Percentiles rank a stretch among this genome's conserved stretches.
Evolutionary conservation across 805 yeast genomes (phyloP).

Genomic region (Ascoidea rubescens): DNA sequence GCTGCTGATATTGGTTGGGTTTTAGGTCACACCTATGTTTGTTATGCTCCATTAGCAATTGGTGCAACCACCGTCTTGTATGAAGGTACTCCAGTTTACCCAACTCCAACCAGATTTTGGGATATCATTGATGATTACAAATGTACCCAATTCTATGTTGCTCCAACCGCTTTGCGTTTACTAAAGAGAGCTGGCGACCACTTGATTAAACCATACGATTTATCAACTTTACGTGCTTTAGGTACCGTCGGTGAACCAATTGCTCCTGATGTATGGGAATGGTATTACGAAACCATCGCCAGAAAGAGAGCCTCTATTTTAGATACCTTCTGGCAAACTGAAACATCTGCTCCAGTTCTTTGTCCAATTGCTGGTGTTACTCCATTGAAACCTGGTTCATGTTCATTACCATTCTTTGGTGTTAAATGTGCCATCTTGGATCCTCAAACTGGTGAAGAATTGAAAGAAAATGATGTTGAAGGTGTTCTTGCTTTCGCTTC

Average conservation of each 20-base stretch:
- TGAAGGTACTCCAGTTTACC: constrained; percentile 83
- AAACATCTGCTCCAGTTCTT: constrained; percentile 69
- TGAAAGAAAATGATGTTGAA: constrained; percentile 56
- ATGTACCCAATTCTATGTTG: constrained; percentile 71
- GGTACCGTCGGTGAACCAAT: constrained; percentile 86
- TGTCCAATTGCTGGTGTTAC: constrained; percentile 67
- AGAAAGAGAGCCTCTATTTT: constrained; percentile 55
- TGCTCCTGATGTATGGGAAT: constrained; percentile 78
- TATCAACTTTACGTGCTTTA: constrained; percentile 50
- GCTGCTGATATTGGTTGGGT: constrained; percentile 92
- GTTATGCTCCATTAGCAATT: constrained; percentile 64
- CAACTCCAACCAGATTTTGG: constrained; percentile 71
- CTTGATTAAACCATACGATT: constrained; percentile 45
- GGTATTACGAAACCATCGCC: constrained; percentile 68
- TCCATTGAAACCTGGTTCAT: constrained; percentile 78
- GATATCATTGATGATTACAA: constrained; percentile 56
- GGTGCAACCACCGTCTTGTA: constrained; percentile 74
- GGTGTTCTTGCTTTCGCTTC: constrained; percentile 64
- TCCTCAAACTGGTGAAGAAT: constrained; percentile 60
- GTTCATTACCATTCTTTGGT: constrained; percentile 77
- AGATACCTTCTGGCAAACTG: constrained; percentile 88
- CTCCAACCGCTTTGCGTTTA: constrained; percentile 72
- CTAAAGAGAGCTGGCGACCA: constrained; percentile 62
- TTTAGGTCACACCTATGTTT: constrained; percentile 75
- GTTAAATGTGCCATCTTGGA: constrained; percentile 61